Evolutionary conservation across 73 alveolate species (phyloP).

Genomic region (Paraurostyla sp.): DNA sequence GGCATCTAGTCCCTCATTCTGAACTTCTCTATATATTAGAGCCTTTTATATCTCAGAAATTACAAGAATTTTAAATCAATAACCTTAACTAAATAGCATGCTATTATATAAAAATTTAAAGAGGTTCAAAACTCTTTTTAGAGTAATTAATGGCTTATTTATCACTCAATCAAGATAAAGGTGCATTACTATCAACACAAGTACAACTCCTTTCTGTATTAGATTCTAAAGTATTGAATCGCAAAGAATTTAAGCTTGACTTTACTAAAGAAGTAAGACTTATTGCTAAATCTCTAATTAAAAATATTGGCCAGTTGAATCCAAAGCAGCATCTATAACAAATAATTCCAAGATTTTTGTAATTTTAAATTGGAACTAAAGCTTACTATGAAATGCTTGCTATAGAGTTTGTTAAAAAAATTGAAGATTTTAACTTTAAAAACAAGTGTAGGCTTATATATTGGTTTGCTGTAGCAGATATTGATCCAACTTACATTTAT

Average conservation of each 20-base stretch:
- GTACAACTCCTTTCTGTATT: background rate
- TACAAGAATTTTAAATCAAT: background rate
- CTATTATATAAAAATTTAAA: background rate
- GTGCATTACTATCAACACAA: background rate
- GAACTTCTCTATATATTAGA: slow-evolving; percentile 11
- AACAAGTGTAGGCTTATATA: background rate
- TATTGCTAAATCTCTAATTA: background rate
- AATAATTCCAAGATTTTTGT: slow-evolving; percentile 26
- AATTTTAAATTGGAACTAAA: slow-evolving; percentile 27
- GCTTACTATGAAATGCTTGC: slow-evolving; percentile 51
- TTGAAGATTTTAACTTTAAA: slow-evolving; percentile 1
- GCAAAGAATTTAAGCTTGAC: background rate
- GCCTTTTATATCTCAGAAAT: background rate
- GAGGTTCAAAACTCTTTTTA: background rate
- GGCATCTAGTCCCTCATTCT: slow-evolving; percentile 52
- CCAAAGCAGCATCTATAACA: background rate
- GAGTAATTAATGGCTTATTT: slow-evolving; percentile 7
- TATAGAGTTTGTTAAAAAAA: background rate
- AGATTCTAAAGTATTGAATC: background rate
- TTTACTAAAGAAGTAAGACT: background rate
- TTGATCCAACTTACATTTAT: slow-evolving; percentile 1
- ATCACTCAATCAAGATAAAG: slow-evolving; percentile 6
- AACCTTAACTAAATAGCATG: slow-evolving; percentile 12
- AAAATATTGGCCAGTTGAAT: background rate
- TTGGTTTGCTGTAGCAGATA: slow-evolving; percentile 24